Evolutionary conservation across 2,329 filamentous ascomycete genomes (phyloP).

Genomic region (Aspergillus sp.): DNA sequence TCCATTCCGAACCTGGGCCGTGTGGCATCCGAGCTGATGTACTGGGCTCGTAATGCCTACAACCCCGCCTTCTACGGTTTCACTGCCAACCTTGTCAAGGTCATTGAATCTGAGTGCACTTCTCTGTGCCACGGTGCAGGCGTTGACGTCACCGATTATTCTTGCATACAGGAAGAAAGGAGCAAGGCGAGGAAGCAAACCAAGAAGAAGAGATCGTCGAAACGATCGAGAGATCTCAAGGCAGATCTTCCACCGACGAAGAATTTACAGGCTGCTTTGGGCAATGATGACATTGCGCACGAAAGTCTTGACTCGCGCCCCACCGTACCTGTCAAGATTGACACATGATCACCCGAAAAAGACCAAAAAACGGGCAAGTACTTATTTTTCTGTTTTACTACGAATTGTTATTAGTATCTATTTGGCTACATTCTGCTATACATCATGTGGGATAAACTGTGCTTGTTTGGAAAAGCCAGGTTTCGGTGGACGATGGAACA

Average conservation of each 20-base stretch:
- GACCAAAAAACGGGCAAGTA: background rate
- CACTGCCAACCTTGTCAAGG: constrained; percentile 35
- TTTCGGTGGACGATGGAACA: background rate
- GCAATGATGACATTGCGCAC: background rate
- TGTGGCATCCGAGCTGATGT: constrained; percentile 41
- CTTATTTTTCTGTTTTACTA: background rate
- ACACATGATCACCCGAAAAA: background rate
- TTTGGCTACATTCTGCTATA: background rate
- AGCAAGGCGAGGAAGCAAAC: constrained; percentile 22
- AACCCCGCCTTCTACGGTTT: constrained; percentile 45
- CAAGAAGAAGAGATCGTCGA: constrained; percentile 21
- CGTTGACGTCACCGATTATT: constrained; percentile 34
- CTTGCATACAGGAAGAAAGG: constrained; percentile 21
- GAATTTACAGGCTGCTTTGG: background rate
- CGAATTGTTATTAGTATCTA: background rate
- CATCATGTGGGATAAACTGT: background rate
- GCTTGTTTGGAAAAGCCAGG: background rate
- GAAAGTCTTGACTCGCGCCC: background rate
- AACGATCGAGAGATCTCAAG: constrained; percentile 8
- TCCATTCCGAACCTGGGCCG: constrained; percentile 36
- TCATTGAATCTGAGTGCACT: constrained; percentile 40
- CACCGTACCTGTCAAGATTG: background rate
- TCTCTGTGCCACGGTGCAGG: constrained; percentile 36
- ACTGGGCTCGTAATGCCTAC: constrained; percentile 46
- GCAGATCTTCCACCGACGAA: background rate